These are phyloP conservation scores for Pestalotiopsis sp. DNA, from an alignment of 2,329 filamentous ascomycete genomes.

Conservation along the genomic window DNA sequence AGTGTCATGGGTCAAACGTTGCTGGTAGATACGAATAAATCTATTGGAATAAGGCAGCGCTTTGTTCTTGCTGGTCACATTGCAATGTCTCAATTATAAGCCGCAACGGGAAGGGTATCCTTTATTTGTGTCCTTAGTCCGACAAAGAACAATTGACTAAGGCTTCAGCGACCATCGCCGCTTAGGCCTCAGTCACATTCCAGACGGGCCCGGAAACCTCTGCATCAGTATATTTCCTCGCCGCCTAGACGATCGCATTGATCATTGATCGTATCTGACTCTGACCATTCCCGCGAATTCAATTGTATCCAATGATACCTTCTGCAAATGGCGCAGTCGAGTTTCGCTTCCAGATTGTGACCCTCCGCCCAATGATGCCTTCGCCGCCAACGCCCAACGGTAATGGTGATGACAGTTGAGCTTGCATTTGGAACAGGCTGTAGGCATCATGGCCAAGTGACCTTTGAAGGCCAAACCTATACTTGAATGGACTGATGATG, in stretches of 20 bases:
- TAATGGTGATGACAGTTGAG: slow-evolving; percentile 38
- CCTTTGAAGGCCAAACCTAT: slow-evolving; percentile 36
- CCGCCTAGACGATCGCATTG: background rate
- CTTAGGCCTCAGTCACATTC: background rate
- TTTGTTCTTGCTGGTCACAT: background rate
- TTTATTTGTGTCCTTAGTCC: background rate
- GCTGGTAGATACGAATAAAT: no score
- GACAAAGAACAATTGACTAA: background rate
- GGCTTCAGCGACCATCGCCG: background rate
- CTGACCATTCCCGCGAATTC: background rate
- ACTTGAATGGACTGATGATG: slow-evolving; percentile 45
- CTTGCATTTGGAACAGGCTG: slow-evolving; percentile 24
- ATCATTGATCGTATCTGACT: background rate
- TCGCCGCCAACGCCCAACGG: slow-evolving; percentile 46
- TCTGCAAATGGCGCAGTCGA: slow-evolving; percentile 41
- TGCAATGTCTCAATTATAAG: background rate
- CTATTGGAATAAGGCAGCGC: background rate
- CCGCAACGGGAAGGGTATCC: background rate
- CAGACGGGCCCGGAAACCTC: background rate
- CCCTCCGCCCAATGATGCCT: slow-evolving; percentile 52
- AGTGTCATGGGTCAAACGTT: no score
- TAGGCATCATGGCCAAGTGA: slow-evolving; percentile 25
- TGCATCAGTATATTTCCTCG: background rate
- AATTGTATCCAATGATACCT: slow-evolving; percentile 54
- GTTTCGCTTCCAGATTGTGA: slow-evolving; percentile 40